Base-by-base conservation (phyloP, 2,329 filamentous ascomycete species). In the Grosmannia huntii region DNA sequence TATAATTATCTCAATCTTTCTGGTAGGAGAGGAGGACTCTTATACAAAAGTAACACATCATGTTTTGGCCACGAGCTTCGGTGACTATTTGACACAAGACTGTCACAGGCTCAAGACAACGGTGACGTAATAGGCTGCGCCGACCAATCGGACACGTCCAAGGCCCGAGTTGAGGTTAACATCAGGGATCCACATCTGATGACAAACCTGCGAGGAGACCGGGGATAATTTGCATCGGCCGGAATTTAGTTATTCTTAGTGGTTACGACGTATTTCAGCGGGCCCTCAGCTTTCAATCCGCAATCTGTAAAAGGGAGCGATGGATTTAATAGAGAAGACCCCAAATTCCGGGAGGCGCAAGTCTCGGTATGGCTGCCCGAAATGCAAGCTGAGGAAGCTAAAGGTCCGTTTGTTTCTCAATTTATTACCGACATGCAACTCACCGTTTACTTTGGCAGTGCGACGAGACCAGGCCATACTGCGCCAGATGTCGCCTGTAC, bases 331-430 rank as follows among this genome's bases (percentile, higher is more conserved):
- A 19, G 23, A 10, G 50, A 52, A 11, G 14, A 28, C 19, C 3
- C 12, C 49, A 12, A 12, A 5, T 12, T 5, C 48, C 12, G 21
- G 4, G 2, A 12, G 33, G 21, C 57, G 54, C 19, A 59, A 56
- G 28, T 60, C 59, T 4, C 57, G 53, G 9, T 60, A 23, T 28
- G 76, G 76, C 38, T 79, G 76, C 57, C 71, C 73, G 12, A 79
- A 78, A 62, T 79, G 76, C 66, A 78, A 78, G 64, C 70, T 78
- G 5, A 64, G 76, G 60, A 76, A 76, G 62, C 60, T 79, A 57
- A 79, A 77, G 69, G 76, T 76, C 27, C 3, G 62, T 55, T 4
- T 12, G 5, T 33, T 1, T 41, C 41, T 25, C 9, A 1, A 3
- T 41, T 49, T 4, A 21, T 28, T 19, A n/a, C 28, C 27, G 5